Percentiles rank a stretch among this genome's conserved stretches.
Evolutionary conservation across 345 rosid species (phyloP).

Genomic region (Hibiscus tridactylites): DNA sequence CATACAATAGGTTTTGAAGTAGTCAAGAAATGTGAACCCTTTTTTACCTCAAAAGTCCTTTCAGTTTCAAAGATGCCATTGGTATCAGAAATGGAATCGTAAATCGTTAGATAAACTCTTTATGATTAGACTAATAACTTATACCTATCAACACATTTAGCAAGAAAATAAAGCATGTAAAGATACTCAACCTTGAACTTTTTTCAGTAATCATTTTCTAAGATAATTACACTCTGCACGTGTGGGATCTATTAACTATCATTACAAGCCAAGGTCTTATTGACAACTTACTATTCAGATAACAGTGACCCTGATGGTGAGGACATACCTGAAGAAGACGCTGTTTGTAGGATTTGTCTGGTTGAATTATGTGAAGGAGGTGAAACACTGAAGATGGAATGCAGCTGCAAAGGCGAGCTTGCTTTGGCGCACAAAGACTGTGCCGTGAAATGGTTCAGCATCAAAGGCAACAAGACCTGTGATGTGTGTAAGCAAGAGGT

Average conservation of each 20-base stretch:
- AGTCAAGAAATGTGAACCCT: neutral
- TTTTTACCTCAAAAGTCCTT: neutral
- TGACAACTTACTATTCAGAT: constrained; percentile 32
- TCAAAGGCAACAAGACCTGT: constrained; percentile 86
- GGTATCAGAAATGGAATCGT: neutral
- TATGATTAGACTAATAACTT: neutral
- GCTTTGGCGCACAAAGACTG: constrained; percentile 91
- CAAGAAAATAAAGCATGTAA: neutral
- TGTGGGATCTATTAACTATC: neutral
- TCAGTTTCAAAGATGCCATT: neutral
- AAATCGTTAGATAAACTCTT: neutral
- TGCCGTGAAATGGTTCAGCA: constrained; percentile 90
- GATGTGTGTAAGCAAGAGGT: constrained; percentile 92
- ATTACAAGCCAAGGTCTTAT: constrained; percentile 2
- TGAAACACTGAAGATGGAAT: constrained; percentile 93
- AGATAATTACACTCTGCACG: neutral
- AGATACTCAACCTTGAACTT: neutral
- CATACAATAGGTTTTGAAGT: too few species aligned
- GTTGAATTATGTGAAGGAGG: constrained; percentile 91
- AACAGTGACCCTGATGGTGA: constrained; percentile 52
- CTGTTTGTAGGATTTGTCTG: constrained; percentile 89
- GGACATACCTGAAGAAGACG: constrained; percentile 91
- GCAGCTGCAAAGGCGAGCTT: constrained; percentile 98
- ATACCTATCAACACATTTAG: neutral
- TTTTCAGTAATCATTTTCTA: neutral